A percentile compares a stretch with the other conserved stretches of the same genome.
Evolutionary conservation across 768 basidiomycete species (phyloP).

Genomic region (Tylopilus cervinicoccineus): DNA sequence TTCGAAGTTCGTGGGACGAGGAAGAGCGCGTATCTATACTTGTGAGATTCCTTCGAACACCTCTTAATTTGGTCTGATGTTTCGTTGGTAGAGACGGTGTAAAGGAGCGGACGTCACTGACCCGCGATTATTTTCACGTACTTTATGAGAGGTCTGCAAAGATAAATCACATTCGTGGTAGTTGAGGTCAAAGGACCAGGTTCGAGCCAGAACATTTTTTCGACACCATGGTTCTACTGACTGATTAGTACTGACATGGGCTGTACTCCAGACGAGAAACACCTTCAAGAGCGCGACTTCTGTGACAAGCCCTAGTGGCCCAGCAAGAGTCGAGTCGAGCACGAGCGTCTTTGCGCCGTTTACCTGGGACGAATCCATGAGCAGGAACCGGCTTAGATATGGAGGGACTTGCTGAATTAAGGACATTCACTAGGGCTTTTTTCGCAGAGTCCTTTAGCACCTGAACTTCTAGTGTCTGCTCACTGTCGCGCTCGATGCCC

Average conservation of each 20-base stretch:
- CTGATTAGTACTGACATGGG: slow-evolving; percentile 6
- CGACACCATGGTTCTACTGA: slow-evolving; percentile 90
- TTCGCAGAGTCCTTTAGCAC: slow-evolving; percentile 74
- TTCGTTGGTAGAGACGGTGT: slow-evolving; percentile 19
- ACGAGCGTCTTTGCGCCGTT: slow-evolving; percentile 96
- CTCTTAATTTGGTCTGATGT: slow-evolving; percentile 85
- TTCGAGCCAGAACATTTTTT: slow-evolving; percentile 99
- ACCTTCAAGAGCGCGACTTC: slow-evolving; percentile 94
- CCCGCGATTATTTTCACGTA: slow-evolving; percentile 90
- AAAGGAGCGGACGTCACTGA: slow-evolving; percentile 32
- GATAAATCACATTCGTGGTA: slow-evolving; percentile 88
- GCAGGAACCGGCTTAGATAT: background rate
- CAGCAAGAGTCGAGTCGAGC: slow-evolving; percentile 82
- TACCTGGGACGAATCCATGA: slow-evolving; percentile 46
- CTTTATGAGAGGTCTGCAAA: slow-evolving; percentile 83
- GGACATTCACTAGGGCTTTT: slow-evolving; percentile 76
- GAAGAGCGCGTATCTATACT: slow-evolving; percentile 82
- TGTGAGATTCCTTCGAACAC: slow-evolving; percentile 64
- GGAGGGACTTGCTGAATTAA: slow-evolving; percentile 63
- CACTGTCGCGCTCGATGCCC: slow-evolving; percentile 31
- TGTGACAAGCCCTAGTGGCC: slow-evolving; percentile 91
- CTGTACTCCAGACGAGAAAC: slow-evolving; percentile 1
- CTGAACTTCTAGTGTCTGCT: slow-evolving; percentile 51
- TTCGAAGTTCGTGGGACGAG: slow-evolving; percentile 87
- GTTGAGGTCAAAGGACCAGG: slow-evolving; percentile 76